Evolutionary conservation across 164 flowering plant species (phyloP).

Genomic region (Dillenia suffruticosa): DNA sequence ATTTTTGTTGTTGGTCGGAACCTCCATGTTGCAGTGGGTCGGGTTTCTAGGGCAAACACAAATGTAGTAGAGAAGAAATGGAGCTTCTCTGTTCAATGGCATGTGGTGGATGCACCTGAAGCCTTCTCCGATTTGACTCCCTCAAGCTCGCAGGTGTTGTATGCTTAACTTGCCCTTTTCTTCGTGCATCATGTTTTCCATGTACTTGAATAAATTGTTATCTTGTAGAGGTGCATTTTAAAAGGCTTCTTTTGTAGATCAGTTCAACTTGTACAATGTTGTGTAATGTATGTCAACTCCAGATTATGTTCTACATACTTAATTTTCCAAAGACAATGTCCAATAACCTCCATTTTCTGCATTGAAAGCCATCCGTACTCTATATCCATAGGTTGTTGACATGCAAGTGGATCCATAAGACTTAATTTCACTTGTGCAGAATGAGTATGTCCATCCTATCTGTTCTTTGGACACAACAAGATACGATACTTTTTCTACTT

Average conservation of each 20-base stretch:
- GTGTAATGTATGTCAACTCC: no score
- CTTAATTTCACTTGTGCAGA: no score
- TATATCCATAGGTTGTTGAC: no score
- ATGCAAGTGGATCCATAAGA: no score
- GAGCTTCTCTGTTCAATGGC: slow-evolving; percentile 62
- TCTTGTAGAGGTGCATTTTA: neutral
- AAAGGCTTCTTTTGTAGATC: slow-evolving; percentile 2
- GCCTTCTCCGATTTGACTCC: slow-evolving; percentile 61
- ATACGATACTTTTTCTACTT: no score
- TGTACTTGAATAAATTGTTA: slow-evolving; percentile 16
- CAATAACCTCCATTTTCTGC: no score
- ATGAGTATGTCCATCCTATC: no score
- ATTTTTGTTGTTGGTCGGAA: slow-evolving; percentile 72
- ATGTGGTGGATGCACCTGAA: slow-evolving; percentile 63
- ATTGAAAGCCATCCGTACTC: no score
- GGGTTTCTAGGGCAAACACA: slow-evolving; percentile 25
- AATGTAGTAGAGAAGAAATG: slow-evolving; percentile 20
- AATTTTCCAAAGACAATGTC: no score
- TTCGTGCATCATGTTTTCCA: slow-evolving; percentile 1
- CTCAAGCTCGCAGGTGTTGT: slow-evolving; percentile 76
- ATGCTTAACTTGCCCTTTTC: slow-evolving; percentile 38
- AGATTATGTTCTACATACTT: no score
- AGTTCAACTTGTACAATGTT: no score
- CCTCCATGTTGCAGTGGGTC: slow-evolving; percentile 80
- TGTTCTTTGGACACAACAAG: no score